Evolutionary conservation across 2,329 filamentous ascomycete species (phyloP).

Genomic region (Truncatella angustata): DNA sequence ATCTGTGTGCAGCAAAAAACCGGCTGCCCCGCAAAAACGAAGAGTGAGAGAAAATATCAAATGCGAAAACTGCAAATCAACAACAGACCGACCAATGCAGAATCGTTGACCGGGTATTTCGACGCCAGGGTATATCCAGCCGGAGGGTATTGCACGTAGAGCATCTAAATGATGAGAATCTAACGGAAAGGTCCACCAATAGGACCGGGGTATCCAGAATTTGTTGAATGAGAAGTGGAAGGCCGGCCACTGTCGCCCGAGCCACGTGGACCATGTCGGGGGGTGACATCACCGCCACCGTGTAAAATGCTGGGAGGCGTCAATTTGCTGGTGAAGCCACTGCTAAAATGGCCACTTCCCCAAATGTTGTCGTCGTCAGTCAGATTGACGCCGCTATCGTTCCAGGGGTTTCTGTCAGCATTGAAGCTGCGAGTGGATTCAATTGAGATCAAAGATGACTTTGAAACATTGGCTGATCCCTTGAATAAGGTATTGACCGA

Average conservation of each 20-base stretch:
- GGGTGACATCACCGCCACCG: slow-evolving; percentile 77
- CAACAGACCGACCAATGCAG: slow-evolving; percentile 46
- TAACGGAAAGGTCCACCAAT: slow-evolving; percentile 91
- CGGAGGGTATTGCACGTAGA: slow-evolving; percentile 54
- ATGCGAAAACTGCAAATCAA: slow-evolving; percentile 26
- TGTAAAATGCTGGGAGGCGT: slow-evolving; percentile 58
- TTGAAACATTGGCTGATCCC: slow-evolving; percentile 85
- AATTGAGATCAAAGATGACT: slow-evolving; percentile 92
- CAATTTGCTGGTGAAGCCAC: slow-evolving; percentile 63
- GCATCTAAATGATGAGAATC: slow-evolving; percentile 50
- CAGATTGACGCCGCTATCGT: slow-evolving; percentile 94
- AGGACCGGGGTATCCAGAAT: slow-evolving; percentile 93
- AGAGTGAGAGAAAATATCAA: slow-evolving; percentile 19
- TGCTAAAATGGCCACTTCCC: slow-evolving; percentile 62
- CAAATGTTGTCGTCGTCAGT: slow-evolving; percentile 77
- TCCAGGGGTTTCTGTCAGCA: slow-evolving; percentile 95
- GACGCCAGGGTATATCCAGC: slow-evolving; percentile 67
- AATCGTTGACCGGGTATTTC: slow-evolving; percentile 48
- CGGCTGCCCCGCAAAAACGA: slow-evolving; percentile 22
- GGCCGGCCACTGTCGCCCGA: slow-evolving; percentile 90
- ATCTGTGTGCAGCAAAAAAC: slow-evolving; percentile 25
- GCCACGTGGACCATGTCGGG: slow-evolving; percentile 77
- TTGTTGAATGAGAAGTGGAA: slow-evolving; percentile 90
- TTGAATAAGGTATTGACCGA: slow-evolving; percentile 90
- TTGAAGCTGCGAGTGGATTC: slow-evolving; percentile 89